Evolutionary conservation across 129 eudicot species (phyloP), one percentile per base, ranked within the genome.

Genomic region (Saposhnikovia divaricata): DNA sequence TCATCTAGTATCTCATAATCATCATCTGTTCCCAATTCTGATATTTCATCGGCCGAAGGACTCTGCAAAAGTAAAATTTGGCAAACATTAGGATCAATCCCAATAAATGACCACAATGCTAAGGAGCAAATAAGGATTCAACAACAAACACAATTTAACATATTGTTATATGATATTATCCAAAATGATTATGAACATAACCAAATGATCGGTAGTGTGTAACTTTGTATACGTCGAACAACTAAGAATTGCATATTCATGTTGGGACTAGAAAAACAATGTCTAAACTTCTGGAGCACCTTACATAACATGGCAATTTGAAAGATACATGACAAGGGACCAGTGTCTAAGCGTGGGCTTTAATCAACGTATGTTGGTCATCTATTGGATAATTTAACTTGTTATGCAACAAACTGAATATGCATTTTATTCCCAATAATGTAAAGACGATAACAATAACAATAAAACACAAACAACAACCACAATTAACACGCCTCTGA

Each of bases 1-100:
- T 82, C 85, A 77, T 82, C 85, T 69, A 82, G 47, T 23, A 82
- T 65, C 46, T 82, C 85, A 10, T 38, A 46, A 68, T 71, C 70
- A 77, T 77, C 76, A n/a, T 47, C 16, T 48, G 77, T 23, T 48
- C 53, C 73, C 57, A n/a, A 5, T 59, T 63, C 74, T 21, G 50
- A 77, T 53, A 23, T 77, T 18, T 28, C 84, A 28, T 45, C 57
- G 9, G 9, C 28, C 2, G 40, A 28, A 75, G 25, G 18, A 74
- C 34, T 74, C 53, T 74, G 59, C 40, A 21, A 43, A 28, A 25
- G 40, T 27, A 68, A 68, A 27, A 68, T 68, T 31, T 31, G 3
- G 23, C 43, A 31, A 31, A 68, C 21, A 28, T 0, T 13, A 31
- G 10, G 42, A 12, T 31, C 10, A 68, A 68, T 1, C 21, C 9